These are phyloP conservation scores for Phytophthora hibernalis DNA, from an alignment of 352 stramenopile species.

Conservation along the genomic window DNA sequence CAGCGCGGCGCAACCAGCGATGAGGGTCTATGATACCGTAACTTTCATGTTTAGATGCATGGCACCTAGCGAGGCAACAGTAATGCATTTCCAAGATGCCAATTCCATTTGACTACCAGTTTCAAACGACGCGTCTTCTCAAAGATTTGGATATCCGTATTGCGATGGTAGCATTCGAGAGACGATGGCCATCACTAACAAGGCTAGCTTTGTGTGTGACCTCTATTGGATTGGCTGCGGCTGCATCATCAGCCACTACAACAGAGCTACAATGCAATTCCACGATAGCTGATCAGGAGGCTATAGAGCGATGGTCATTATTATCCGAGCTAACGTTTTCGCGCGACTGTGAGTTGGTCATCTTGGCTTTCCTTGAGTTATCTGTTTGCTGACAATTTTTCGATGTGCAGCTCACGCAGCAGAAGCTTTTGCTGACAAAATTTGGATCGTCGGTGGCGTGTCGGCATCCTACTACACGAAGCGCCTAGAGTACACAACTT, in stretches of 20 bases:
- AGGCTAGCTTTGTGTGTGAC: background rate
- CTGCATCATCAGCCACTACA: constrained; percentile 7
- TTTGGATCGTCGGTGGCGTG: constrained; percentile 80
- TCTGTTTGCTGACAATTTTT: background rate
- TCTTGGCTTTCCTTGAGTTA: background rate
- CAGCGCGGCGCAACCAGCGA: background rate
- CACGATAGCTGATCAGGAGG: constrained; percentile 50
- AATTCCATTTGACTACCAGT: background rate
- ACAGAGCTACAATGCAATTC: constrained; percentile 57
- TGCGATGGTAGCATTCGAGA: constrained; percentile 5
- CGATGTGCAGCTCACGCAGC: constrained; percentile 63
- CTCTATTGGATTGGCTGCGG: background rate
- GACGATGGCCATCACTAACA: constrained; percentile 5
- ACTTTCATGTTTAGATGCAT: constrained; percentile 3
- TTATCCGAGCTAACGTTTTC: constrained; percentile 64
- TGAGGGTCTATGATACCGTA: background rate
- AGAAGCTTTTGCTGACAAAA: constrained; percentile 58
- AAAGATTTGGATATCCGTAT: constrained; percentile 15
- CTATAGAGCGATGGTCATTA: constrained; percentile 59
- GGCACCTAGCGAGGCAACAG: background rate
- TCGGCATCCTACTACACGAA: constrained; percentile 83
- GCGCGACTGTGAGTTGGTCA: constrained; percentile 55
- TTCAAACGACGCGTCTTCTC: constrained; percentile 28
- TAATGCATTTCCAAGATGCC: background rate
- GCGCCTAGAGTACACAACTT: constrained; percentile 70